phyloP scores from a whole-genome alignment of 495 filamentous ascomycete genomes.

The Trypethelium eluteriae region DNA sequence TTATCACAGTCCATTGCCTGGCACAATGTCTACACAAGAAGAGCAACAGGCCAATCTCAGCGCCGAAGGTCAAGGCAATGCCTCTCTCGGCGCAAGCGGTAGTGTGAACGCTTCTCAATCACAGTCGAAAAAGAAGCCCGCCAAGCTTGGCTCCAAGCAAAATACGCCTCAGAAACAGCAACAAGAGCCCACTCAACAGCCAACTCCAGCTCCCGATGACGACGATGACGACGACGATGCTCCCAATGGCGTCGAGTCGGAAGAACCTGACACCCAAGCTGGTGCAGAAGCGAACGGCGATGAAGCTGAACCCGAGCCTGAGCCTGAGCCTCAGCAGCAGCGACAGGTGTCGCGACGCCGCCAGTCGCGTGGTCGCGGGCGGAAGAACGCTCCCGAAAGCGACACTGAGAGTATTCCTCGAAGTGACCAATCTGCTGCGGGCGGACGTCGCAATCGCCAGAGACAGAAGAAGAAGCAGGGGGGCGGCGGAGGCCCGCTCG shows the following conservation, averaged over 20 bases:
- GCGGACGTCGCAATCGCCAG: slow-evolving; percentile 36
- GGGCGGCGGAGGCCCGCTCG: slow-evolving; percentile 30
- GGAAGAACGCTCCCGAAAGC: slow-evolving; percentile 26
- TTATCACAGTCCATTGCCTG: background rate
- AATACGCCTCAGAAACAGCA: slow-evolving; percentile 15
- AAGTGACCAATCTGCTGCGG: slow-evolving; percentile 33
- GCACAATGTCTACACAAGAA: slow-evolving; percentile 27
- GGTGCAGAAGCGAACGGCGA: slow-evolving; percentile 23
- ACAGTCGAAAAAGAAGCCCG: slow-evolving; percentile 35
- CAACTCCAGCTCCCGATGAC: slow-evolving; percentile 34
- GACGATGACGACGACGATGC: slow-evolving; percentile 27
- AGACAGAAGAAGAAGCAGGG: slow-evolving; percentile 30
- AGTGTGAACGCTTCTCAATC: slow-evolving; percentile 26
- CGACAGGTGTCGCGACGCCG: slow-evolving; percentile 32
- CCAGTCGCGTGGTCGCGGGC: slow-evolving; percentile 37
- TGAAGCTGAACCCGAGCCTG: slow-evolving; percentile 25
- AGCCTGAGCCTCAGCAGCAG: slow-evolving; percentile 25
- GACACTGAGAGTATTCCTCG: slow-evolving; percentile 35
- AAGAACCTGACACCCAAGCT: slow-evolving; percentile 27
- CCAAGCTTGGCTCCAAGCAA: slow-evolving; percentile 37
- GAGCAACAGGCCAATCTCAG: slow-evolving; percentile 32
- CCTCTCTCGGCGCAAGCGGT: slow-evolving; percentile 29
- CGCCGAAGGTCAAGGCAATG: slow-evolving; percentile 31
- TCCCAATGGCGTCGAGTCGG: slow-evolving; percentile 4
- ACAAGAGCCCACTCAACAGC: slow-evolving; percentile 32